Conservation (phyloP, 345 rosid genomes). For the Adansonia digitata region DNA sequence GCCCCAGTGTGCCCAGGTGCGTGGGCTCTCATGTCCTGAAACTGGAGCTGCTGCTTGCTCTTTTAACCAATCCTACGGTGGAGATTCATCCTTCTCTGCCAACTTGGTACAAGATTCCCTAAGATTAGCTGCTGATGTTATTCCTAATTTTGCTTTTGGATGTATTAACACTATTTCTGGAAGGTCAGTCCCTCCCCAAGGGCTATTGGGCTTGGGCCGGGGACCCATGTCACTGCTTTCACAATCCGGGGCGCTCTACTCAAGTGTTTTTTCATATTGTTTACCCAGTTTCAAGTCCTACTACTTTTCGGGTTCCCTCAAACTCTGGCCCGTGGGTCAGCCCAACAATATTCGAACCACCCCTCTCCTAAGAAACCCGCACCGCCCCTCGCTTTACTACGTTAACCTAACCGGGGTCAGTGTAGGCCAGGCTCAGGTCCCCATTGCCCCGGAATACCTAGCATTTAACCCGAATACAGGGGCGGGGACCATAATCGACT, state of each 20-base stretch:
- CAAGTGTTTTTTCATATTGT: conserved; percentile 75
- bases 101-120: conserved; percentile 57
- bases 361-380: conserved; percentile 62
- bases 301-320: conserved; percentile 81
- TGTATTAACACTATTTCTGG: conserved; percentile 56
- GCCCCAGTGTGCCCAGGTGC: conserved; percentile 61
- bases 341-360: conserved; percentile 59
- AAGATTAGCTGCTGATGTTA: conserved; percentile 34
- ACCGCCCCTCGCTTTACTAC: conserved; percentile 78
- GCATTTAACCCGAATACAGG: conserved; percentile 60
- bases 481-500: conserved; percentile 77
- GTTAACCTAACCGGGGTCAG: conserved; percentile 79
- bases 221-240: conserved; percentile 69
- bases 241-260: conserved; percentile 58
- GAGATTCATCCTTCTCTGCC: conserved; percentile 71
- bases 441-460: conserved; percentile 36
- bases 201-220: conserved; percentile 78
- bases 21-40: conserved; percentile 64
- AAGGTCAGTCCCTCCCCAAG: conserved; percentile 68
- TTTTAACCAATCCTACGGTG: conserved; percentile 84
- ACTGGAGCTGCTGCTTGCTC: conserved; percentile 42
- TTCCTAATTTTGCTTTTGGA: conserved; percentile 59
- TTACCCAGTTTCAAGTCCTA: conserved; percentile 78
- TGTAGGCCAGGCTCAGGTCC: conserved; percentile 51
- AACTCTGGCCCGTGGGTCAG: conserved; percentile 66